phyloP scores from a whole-genome alignment of 2,329 filamentous ascomycete species.

The Scytalidium sp. region DNA sequence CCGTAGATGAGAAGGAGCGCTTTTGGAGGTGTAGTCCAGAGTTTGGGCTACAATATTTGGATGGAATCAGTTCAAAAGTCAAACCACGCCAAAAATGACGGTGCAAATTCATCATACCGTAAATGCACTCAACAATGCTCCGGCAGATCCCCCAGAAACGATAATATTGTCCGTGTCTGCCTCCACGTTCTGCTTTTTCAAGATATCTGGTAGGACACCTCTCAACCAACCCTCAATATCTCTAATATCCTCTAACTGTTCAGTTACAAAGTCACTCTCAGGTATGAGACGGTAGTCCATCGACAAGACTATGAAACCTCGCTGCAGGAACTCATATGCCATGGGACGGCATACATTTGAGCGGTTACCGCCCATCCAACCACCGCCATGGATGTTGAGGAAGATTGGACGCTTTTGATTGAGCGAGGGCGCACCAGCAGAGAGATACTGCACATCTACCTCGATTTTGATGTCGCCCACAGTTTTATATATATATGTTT shows the following conservation, averaged over 20 bases:
- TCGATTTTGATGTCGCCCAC: slow-evolving; percentile 8
- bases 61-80: not conserved
- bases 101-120: slow-evolving; percentile 9
- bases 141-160: slow-evolving; percentile 13
- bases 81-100: no score
- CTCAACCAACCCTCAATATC: slow-evolving; percentile 17
- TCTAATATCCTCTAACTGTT: slow-evolving; percentile 12
- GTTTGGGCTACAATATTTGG: slow-evolving; percentile 11
- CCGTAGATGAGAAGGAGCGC: slow-evolving; percentile 15
- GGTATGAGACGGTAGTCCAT: slow-evolving; percentile 18
- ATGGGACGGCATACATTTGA: slow-evolving; percentile 14
- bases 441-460: not conserved
- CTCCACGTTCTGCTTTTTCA: not conserved
- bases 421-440: not conserved
- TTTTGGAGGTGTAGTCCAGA: slow-evolving; percentile 9
- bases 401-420: slow-evolving; percentile 6
- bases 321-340: slow-evolving; percentile 11
- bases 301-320: slow-evolving; percentile 13
- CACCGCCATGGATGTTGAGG: slow-evolving; percentile 17
- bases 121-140: slow-evolving; percentile 14
- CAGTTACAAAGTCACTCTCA: slow-evolving; percentile 9
- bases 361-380: slow-evolving; percentile 14
- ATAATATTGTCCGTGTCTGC: slow-evolving; percentile 10
- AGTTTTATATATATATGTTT: slow-evolving; percentile 14
- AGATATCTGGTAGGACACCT: slow-evolving; percentile 5